Evolutionary conservation across 208 protist species (phyloP), one percentile per base, ranked within the genome.

Genomic region (Vickermania ingenoplastis): DNA sequence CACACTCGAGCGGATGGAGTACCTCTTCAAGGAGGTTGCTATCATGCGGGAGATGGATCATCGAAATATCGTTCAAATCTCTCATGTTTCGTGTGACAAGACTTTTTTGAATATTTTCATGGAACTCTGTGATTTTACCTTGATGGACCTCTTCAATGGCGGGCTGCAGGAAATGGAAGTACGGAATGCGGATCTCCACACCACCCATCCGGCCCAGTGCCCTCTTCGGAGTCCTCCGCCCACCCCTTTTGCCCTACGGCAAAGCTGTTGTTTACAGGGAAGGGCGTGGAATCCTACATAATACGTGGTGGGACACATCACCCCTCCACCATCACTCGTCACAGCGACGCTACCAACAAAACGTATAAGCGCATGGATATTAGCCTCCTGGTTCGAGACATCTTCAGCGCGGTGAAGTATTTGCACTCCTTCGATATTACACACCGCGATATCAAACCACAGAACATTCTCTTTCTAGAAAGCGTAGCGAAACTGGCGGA

Each of bases 371-470:
- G 36, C 17, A 7, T 45, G 50, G 50, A 54, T 5, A 21, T 25
- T 7, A 26, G 83, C 2, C 69, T 86, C 57, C 77, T 93, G 25
- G 62, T 88, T 36, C 79, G 82, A 67, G 36, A 45, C 17, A 79
- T 93, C 60, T 65, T 72, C 29, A 80, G 65, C 45, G 86, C 67
- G 11, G 55, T 93, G n/a, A 56, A 56, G 27, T 86, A 91, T 58
- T 67, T 93, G 45, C 82, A 93, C 58, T 50, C 66, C 31, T 69
- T 73, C 59, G 71, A 70, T 58, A 81, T 91, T 67, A 73, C 89
- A 26, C 86, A 93, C 58, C 86, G 86, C 7, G 86, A 93, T 56
- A 81, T 93, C 58, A 93, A 93, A 54, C 82, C 86, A 0, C 69
- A 72, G 29, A 93, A 93, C 61, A 83, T 93, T 31, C 67, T 93